phyloP scores from a whole-genome alignment of 129 eudicot species.

The Arctium lappa region DNA sequence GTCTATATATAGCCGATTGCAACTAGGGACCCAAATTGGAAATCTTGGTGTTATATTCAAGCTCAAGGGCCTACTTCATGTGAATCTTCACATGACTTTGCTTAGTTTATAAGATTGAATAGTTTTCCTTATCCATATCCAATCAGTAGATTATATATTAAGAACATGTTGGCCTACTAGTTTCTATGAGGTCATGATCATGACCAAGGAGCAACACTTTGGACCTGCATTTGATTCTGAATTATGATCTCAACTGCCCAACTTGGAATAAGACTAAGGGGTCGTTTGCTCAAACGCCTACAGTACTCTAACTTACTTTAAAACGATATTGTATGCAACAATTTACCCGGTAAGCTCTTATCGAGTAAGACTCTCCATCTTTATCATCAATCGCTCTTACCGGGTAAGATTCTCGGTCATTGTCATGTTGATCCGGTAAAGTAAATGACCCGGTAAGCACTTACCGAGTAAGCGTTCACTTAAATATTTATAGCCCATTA shows the following conservation, averaged over 20 bases:
- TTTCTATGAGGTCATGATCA: slow-evolving; percentile 11
- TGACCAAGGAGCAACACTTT: background rate
- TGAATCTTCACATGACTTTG: slow-evolving; percentile 30
- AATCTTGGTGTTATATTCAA: background rate
- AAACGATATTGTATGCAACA: no score
- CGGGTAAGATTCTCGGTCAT: no score
- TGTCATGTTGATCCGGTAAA: no score
- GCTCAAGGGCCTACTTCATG: slow-evolving; percentile 23
- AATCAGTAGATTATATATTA: no score
- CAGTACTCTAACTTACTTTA: no score
- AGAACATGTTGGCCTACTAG: slow-evolving; percentile 14
- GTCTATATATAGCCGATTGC: background rate
- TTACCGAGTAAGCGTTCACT: no score
- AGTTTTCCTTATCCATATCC: slow-evolving; percentile 1
- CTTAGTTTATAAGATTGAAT: background rate
- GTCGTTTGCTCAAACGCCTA: no score
- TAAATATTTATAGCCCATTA: no score
- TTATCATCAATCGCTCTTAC: no score
- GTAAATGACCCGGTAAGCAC: no score
- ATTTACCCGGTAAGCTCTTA: no score
- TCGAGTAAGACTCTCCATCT: no score
- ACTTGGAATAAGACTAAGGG: background rate
- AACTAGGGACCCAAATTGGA: slow-evolving; percentile 2
- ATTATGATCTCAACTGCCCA: background rate
- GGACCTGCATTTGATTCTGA: background rate